Conservation (phyloP, 495 filamentous ascomycete species). For the Clohesyomyces aquaticus region DNA sequence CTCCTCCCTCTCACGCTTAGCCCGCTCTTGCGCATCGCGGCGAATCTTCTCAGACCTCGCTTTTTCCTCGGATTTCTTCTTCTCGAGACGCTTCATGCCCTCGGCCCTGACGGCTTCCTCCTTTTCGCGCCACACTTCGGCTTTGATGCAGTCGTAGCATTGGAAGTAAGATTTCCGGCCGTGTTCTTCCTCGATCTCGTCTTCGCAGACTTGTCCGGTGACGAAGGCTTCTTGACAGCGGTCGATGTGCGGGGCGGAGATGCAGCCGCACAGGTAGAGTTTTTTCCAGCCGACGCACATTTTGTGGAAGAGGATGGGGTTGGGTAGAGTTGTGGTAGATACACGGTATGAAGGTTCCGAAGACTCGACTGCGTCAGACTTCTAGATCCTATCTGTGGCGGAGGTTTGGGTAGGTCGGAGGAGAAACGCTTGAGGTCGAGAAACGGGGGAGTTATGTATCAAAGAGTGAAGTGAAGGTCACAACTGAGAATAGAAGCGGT, state of each 20-base stretch:
- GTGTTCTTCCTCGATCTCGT: background rate
- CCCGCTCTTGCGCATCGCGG: background rate
- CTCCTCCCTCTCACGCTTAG: constrained; percentile 3
- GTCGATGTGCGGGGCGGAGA: constrained; percentile 15
- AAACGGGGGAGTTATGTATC: background rate
- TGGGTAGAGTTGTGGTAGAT: no score
- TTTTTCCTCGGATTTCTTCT: constrained; percentile 9
- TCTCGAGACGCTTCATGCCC: background rate
- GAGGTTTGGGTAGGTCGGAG: background rate
- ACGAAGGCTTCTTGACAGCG: background rate
- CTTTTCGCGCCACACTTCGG: background rate
- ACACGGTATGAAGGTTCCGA: no score
- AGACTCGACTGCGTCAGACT: no score
- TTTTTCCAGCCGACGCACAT: constrained; percentile 31
- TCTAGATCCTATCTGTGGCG: no score
- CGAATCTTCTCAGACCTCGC: background rate
- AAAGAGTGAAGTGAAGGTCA: background rate
- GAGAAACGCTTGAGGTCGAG: background rate
- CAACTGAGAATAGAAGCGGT: background rate
- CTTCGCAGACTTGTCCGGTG: background rate
- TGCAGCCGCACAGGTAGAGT: constrained; percentile 14
- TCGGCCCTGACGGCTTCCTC: background rate
- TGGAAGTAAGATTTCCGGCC: constrained; percentile 18
- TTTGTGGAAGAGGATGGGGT: background rate
- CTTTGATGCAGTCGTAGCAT: constrained; percentile 29